These are phyloP conservation scores for Aspergillus felis DNA, from an alignment of 2,329 filamentous ascomycete species.

Conservation along the genomic window DNA sequence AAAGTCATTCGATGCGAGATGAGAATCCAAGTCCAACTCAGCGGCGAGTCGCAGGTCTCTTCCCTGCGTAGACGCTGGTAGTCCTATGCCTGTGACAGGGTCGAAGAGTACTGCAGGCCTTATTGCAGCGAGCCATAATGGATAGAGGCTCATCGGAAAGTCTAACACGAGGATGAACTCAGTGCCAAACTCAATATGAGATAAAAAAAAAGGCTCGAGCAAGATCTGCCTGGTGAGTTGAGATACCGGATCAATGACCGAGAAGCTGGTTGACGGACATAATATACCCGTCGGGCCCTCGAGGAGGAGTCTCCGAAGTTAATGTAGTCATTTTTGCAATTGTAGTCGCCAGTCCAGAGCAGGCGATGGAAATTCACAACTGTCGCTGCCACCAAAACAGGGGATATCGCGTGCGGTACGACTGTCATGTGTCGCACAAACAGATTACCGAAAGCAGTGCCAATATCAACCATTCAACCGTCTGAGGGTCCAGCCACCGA, in stretches of 20 bases:
- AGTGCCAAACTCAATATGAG: background rate
- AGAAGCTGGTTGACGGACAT: background rate
- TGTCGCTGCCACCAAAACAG: background rate
- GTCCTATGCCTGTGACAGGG: slow-evolving; percentile 12
- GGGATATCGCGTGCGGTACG: slow-evolving; percentile 10
- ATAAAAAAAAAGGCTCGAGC: background rate
- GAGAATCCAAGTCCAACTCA: slow-evolving; percentile 16
- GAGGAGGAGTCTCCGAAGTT: background rate
- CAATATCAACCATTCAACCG: background rate
- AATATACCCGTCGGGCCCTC: background rate
- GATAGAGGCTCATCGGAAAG: background rate
- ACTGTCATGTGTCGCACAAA: slow-evolving; percentile 2
- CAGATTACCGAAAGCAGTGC: slow-evolving; percentile 2
- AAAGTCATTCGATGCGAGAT: slow-evolving; percentile 9
- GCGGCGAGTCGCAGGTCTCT: slow-evolving; percentile 17
- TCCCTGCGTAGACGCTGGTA: slow-evolving; percentile 9
- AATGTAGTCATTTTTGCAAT: background rate
- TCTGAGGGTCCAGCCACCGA: background rate
- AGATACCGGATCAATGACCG: too few relatives aligned
- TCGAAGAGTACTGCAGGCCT: slow-evolving; percentile 6
- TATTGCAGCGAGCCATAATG: background rate
- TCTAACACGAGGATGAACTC: background rate
- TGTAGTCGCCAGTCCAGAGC: background rate
- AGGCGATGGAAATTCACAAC: background rate
- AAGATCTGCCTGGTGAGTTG: too few relatives aligned